Evolutionary conservation across 768 basidiomycete genomes (phyloP).

Genomic region (Mrakia gelida): DNA sequence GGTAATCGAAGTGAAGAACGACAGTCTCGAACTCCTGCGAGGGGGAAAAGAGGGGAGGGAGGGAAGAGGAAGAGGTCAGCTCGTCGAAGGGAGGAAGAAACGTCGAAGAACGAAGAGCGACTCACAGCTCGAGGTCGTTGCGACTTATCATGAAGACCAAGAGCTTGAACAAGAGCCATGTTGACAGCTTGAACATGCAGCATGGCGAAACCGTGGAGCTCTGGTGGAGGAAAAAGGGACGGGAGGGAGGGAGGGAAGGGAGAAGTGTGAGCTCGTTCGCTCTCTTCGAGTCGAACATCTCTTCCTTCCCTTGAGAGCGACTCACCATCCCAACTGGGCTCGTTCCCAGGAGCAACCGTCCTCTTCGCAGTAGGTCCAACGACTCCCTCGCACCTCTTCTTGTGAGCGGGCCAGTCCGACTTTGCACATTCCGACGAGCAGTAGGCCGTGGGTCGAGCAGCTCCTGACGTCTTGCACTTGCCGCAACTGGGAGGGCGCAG

Average conservation of each 20-base stretch:
- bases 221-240: neutral
- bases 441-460: neutral
- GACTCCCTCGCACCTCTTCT: slow-evolving; percentile 15
- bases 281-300: too few relatives aligned
- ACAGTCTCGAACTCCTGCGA: slow-evolving; percentile 8
- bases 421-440: slow-evolving; percentile 11
- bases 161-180: slow-evolving; percentile 7
- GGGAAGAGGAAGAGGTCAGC: neutral
- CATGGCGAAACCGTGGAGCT: slow-evolving; percentile 2
- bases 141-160: slow-evolving; percentile 6
- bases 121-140: neutral
- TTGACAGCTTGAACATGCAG: neutral
- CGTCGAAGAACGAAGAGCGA: neutral
- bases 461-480: neutral
- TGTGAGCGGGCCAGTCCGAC: neutral
- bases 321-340: slow-evolving; percentile 13
- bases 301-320: neutral
- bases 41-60: neutral
- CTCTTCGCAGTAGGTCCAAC: neutral
- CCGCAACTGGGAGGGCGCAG: neutral
- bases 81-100: neutral
- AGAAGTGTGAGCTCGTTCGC: too few relatives aligned
- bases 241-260: neutral
- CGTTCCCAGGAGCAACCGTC: neutral
- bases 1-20: slow-evolving; percentile 10